Evolutionary conservation across 73 alveolate genomes (phyloP), one percentile per base, ranked within the genome.

Genomic region (Blepharisma stoltei): DNA sequence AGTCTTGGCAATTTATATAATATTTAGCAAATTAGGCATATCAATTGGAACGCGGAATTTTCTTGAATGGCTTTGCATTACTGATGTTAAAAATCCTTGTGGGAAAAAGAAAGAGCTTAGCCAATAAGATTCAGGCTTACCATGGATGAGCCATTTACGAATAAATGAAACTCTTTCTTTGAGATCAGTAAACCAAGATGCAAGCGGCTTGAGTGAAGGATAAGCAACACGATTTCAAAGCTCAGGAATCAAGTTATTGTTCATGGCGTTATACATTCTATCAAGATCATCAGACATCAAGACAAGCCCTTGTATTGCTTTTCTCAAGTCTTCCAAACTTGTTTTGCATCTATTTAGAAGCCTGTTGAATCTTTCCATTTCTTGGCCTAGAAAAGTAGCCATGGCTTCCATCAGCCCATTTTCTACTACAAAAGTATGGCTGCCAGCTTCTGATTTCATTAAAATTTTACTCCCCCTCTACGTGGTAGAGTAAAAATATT

Each of bases 221-320:
- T 96, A 97, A 66, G 98, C 93, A 25, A 97, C 98, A 65, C 90
- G 90, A 67, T 86, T 88, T 99, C 99, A 97, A 54, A 89, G 82
- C 67, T 87, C 89, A 6, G 99, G 99, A 6, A 97, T 99, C 81
- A 83, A 67, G 83, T 96, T 97, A 73, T 95, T 95, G 81, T 93
- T 83, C 55, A 96, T 70, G 55, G 97, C 83, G 71, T 86, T 86
- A 83, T 89, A 95, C 99, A 97, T 97, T 43, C 88, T 88, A 81
- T 97, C 99, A 66, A 97, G 91, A 84, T 97, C 99, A n/a, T 89
- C 93, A 50, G 98, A 92, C 99, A 97, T 97, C 48, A 94, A 97
- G 6, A 86, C 97, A 14, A 84, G 85, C 23, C 99, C 99, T 76
- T 87, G 89, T 23, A 94, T 89, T 43, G 99, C 99, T 76, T 89